These are phyloP conservation scores for Populus deltoides DNA, from an alignment of 345 rosid genomes.

Conservation along the genomic window DNA sequence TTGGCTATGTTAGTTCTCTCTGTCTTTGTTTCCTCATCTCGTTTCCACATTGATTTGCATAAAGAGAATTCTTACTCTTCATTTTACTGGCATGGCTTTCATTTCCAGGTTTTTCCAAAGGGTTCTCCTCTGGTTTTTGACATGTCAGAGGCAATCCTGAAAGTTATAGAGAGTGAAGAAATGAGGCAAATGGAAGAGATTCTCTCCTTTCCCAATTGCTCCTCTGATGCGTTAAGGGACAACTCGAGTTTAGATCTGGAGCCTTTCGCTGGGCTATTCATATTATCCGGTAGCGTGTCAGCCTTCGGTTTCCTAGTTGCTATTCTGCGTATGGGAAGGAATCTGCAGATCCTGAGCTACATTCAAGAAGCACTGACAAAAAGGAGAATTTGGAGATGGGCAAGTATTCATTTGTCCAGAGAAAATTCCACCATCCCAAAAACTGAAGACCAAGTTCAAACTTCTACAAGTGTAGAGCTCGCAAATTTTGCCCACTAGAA, in stretches of 20 bases:
- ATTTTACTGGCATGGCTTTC: neutral
- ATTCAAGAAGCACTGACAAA: neutral
- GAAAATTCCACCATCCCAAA: neutral
- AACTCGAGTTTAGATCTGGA: conserved; percentile 14
- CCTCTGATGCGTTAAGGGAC: neutral
- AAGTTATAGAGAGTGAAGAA: conserved; percentile 24
- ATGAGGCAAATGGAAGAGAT: conserved; percentile 5
- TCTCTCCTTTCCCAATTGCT: conserved; percentile 18
- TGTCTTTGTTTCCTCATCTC: neutral
- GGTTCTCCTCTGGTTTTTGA: conserved; percentile 26
- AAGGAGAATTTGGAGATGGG: conserved; percentile 1
- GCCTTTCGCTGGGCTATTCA: conserved; percentile 18
- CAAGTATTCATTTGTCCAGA: neutral
- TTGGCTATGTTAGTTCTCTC: conserved; percentile 23
- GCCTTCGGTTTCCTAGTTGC: conserved; percentile 9
- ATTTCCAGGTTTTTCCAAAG: conserved; percentile 26
- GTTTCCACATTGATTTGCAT: neutral
- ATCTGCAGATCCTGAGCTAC: neutral
- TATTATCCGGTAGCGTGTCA: conserved; percentile 20
- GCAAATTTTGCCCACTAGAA: neutral
- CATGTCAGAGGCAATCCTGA: conserved; percentile 27
- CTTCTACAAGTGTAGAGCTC: neutral
- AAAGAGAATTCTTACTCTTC: neutral
- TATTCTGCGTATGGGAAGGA: neutral
- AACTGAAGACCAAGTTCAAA: neutral